A percentile compares a stretch with the other conserved stretches of the same genome.
These are phyloP conservation scores for Amphichorda felina DNA, from an alignment of 2,329 filamentous ascomycete species.

Conservation along the genomic window DNA sequence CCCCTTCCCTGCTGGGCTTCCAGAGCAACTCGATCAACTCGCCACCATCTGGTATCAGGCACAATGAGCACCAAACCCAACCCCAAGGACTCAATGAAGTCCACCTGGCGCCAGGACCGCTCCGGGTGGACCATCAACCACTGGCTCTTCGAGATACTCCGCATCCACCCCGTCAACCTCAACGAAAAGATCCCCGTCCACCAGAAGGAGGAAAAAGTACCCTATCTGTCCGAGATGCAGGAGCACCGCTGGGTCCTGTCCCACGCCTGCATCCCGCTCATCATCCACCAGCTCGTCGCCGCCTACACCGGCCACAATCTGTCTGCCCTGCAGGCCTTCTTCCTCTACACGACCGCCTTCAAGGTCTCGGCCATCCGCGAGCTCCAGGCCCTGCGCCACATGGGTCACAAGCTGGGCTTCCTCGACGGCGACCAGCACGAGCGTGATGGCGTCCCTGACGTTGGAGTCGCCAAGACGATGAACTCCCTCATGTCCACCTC, in stretches of 20 bases:
- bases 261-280: conserved; percentile 22
- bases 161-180: conserved; percentile 13
- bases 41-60: too few relatives aligned
- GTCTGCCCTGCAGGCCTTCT: conserved; percentile 14
- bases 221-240: conserved; percentile 21
- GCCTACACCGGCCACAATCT: conserved; percentile 15
- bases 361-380: conserved; percentile 26
- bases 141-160: conserved; percentile 17
- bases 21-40: too few relatives aligned
- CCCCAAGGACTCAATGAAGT: conserved; percentile 23
- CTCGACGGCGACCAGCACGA: conserved; percentile 30
- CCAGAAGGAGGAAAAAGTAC: conserved; percentile 27
- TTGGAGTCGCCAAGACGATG: conserved; percentile 19
- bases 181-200: conserved; percentile 22
- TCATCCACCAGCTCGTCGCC: conserved; percentile 22
- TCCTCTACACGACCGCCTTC: conserved; percentile 25
- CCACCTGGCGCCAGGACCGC: conserved; percentile 21
- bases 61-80: background rate
- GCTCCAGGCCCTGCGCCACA: conserved; percentile 20
- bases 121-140: conserved; percentile 17
- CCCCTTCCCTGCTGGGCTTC: too few relatives aligned
- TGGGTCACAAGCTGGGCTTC: conserved; percentile 25
- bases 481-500: conserved; percentile 13
- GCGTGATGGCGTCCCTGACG: conserved; percentile 28
- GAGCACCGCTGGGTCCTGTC: conserved; percentile 25